Conservation (phyloP, 2,329 filamentous ascomycete genomes). For the Cercospora brassicicola region DNA sequence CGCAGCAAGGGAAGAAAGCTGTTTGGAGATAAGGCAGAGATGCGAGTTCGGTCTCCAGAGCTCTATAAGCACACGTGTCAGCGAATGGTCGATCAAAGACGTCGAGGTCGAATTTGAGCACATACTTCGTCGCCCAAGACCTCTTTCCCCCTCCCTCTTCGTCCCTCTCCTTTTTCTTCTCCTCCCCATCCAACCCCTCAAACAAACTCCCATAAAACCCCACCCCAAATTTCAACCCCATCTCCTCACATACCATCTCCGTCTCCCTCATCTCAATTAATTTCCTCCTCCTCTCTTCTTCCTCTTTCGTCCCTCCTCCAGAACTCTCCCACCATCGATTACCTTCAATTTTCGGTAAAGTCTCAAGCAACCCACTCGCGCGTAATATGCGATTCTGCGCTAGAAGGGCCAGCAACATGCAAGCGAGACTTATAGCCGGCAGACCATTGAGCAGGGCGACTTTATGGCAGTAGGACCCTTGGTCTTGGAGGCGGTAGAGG, state of each 20-base stretch:
- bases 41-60: slow-evolving; percentile 31
- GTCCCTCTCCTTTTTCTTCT: not conserved
- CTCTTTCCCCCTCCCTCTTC: not conserved
- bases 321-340: not conserved
- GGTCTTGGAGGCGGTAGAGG: slow-evolving; percentile 37
- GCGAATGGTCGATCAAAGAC: too few species aligned
- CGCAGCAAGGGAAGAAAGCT: slow-evolving; percentile 12
- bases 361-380: not conserved
- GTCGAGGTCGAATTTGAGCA: too few species aligned
- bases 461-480: slow-evolving; percentile 23
- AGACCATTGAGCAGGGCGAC: slow-evolving; percentile 33
- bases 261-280: slow-evolving; percentile 33
- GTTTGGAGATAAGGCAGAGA: slow-evolving; percentile 24
- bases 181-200: slow-evolving; percentile 3
- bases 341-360: not conserved
- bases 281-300: not conserved
- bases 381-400: slow-evolving; percentile 36
- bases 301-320: not conserved
- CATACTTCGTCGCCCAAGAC: slow-evolving; percentile 31
- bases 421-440: slow-evolving; percentile 36
- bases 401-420: slow-evolving; percentile 38
- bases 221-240: slow-evolving; percentile 35
- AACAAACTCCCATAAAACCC: slow-evolving; percentile 35
- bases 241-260: slow-evolving; percentile 39
- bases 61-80: slow-evolving; percentile 14